Percentiles rank a stretch among this genome's conserved stretches.
These are phyloP conservation scores for Drosera spatulata DNA, from an alignment of 179 eudicot genomes.

Conservation along the genomic window DNA sequence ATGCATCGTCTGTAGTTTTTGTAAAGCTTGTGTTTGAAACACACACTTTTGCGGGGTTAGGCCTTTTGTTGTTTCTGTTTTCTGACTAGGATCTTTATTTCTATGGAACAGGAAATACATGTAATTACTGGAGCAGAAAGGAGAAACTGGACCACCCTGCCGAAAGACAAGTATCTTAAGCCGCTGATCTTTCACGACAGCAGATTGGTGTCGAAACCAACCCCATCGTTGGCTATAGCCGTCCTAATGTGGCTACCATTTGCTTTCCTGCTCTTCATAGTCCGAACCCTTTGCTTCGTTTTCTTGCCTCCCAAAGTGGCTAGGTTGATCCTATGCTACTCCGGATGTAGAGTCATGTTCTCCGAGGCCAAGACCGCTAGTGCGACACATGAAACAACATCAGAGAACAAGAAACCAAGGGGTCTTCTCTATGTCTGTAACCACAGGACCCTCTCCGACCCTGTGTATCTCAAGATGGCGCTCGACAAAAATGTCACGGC, in stretches of 20 bases:
- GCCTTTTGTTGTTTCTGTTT: background rate
- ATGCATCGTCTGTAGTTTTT: no score
- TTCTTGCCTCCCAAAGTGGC: constrained; percentile 23
- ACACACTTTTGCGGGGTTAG: background rate
- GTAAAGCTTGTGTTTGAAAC: no score
- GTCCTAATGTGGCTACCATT: constrained; percentile 59
- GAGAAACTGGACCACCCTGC: constrained; percentile 39
- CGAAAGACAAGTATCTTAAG: constrained; percentile 37
- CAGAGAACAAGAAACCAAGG: constrained; percentile 7
- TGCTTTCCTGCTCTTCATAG: constrained; percentile 27
- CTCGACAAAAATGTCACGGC: constrained; percentile 46
- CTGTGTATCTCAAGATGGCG: constrained; percentile 36
- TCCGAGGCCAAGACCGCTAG: constrained; percentile 7
- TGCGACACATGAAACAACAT: background rate
- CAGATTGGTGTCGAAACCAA: no score
- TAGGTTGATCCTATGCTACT: constrained; percentile 23
- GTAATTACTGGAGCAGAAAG: constrained; percentile 32
- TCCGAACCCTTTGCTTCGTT: constrained; percentile 23
- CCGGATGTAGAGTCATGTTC: constrained; percentile 27
- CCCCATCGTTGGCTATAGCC: constrained; percentile 27
- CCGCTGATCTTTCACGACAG: constrained; percentile 53
- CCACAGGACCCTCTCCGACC: constrained; percentile 59
- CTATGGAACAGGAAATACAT: constrained; percentile 41
- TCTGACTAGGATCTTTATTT: background rate
- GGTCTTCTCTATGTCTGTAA: constrained; percentile 65